Evolutionary conservation across 768 basidiomycete species (phyloP).

Genomic region (Filobasidium floriforme): DNA sequence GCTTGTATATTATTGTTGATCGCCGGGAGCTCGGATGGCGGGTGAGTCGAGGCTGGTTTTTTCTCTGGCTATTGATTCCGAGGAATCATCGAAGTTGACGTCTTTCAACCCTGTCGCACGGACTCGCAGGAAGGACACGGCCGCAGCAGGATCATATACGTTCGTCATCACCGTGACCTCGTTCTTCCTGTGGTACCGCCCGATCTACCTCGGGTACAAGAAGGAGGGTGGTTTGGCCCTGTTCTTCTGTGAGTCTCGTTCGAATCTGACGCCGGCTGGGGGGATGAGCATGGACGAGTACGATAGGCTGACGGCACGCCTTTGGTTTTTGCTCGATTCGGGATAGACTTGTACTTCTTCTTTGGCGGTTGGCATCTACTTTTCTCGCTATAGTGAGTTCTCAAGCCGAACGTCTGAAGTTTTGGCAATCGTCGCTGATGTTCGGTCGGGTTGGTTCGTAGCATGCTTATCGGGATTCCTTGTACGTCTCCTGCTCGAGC

Average conservation of each 20-base stretch:
- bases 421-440: no score
- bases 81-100: no score
- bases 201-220: conserved; percentile 95
- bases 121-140: conserved; percentile 36
- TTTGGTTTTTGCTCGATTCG: neutral
- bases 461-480: conserved; percentile 87
- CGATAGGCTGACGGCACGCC: neutral
- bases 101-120: neutral
- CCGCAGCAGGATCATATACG: conserved; percentile 51
- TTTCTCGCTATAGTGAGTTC: conserved; percentile 74
- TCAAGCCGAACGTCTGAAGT: no score
- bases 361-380: conserved; percentile 91
- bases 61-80: neutral
- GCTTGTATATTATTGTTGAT: conserved; percentile 80
- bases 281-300: neutral
- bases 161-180: conserved; percentile 68
- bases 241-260: conserved; percentile 39
- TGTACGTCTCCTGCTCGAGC: conserved; percentile 28
- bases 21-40: conserved; percentile 59
- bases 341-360: conserved; percentile 87
- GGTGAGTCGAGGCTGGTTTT: conserved; percentile 28
- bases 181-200: conserved; percentile 93
- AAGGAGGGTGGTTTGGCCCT: conserved; percentile 57
- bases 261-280: neutral
- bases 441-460: no score